Evolutionary conservation across 768 basidiomycete genomes (phyloP).

Genomic region (Leccinum imitatum): DNA sequence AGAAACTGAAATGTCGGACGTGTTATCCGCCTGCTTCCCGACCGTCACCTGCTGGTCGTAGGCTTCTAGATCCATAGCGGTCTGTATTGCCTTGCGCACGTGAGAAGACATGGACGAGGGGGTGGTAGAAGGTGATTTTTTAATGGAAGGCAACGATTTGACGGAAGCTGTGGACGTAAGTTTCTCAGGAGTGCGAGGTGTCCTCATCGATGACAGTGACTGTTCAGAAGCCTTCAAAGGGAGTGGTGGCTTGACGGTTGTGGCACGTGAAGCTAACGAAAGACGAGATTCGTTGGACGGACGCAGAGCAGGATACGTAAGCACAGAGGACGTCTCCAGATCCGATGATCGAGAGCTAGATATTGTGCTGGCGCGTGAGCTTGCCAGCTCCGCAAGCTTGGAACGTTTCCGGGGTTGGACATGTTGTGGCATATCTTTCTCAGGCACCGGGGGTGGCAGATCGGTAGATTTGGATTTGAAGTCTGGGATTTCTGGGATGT

Average conservation of each 20-base stretch:
- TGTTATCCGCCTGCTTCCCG: slow-evolving; percentile 11
- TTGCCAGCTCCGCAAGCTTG: slow-evolving; percentile 68
- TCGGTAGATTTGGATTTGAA: slow-evolving; percentile 46
- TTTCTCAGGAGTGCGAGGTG: slow-evolving; percentile 26
- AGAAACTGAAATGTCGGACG: slow-evolving; percentile 22
- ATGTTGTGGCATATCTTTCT: slow-evolving; percentile 23
- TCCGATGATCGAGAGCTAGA: slow-evolving; percentile 56
- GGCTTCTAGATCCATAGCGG: slow-evolving; percentile 64
- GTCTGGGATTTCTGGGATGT: slow-evolving; percentile 57
- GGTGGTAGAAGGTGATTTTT: slow-evolving; percentile 30
- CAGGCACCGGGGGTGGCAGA: slow-evolving; percentile 26
- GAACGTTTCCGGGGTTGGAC: slow-evolving; percentile 46
- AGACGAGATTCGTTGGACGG: slow-evolving; percentile 59
- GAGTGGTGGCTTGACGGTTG: slow-evolving; percentile 13
- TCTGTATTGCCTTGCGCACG: slow-evolving; percentile 63
- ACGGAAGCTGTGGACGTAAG: slow-evolving; percentile 16
- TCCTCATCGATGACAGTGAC: slow-evolving; percentile 16
- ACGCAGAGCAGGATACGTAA: slow-evolving; percentile 69
- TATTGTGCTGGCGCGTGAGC: slow-evolving; percentile 55
- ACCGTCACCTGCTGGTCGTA: slow-evolving; percentile 36
- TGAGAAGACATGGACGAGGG: slow-evolving; percentile 57
- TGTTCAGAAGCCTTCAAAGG: slow-evolving; percentile 22
- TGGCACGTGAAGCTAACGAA: slow-evolving; percentile 29
- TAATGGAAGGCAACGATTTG: slow-evolving; percentile 27
- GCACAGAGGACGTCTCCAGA: slow-evolving; percentile 57